A percentile compares a stretch with the other conserved stretches of the same genome.
Conservation (phyloP, 2,329 filamentous ascomycete genomes). For the Pestalotiopsis sp. region DNA sequence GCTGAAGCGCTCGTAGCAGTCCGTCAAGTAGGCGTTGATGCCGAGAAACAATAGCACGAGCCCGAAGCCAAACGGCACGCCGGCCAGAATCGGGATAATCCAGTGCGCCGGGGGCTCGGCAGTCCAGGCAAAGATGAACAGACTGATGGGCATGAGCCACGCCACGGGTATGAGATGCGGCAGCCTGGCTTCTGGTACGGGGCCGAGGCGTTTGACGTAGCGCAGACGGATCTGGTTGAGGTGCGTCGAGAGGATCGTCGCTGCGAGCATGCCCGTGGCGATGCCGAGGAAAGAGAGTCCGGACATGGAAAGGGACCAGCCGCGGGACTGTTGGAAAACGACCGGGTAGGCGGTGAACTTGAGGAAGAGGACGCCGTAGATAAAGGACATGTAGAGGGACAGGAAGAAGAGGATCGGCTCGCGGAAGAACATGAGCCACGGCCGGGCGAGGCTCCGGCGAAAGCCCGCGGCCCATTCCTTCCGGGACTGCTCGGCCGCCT, state of each 20-base stretch:
- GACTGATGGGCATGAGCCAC: constrained; percentile 4
- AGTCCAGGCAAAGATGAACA: constrained; percentile 14
- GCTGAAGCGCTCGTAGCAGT: constrained; percentile 55
- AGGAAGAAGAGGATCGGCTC: constrained; percentile 50
- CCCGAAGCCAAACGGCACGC: constrained; percentile 13
- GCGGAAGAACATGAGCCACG: constrained; percentile 45
- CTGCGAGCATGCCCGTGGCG: constrained; percentile 41
- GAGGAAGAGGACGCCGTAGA: constrained; percentile 49
- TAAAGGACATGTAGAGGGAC: constrained; percentile 46
- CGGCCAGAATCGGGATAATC: constrained; percentile 2
- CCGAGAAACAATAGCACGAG: constrained; percentile 24
- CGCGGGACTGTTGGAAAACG: constrained; percentile 44
- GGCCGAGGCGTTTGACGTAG: background rate
- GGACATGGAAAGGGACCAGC: constrained; percentile 42
- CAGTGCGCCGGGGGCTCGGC: constrained; percentile 7
- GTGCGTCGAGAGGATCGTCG: constrained; percentile 5
- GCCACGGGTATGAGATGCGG: constrained; percentile 7
- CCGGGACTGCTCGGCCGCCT: constrained; percentile 36
- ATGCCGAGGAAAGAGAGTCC: constrained; percentile 48
- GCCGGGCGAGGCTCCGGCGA: constrained; percentile 24
- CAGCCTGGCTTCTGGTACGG: constrained; percentile 9
- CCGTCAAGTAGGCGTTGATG: constrained; percentile 49
- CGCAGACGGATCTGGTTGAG: constrained; percentile 23
- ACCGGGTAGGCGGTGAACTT: constrained; percentile 50
- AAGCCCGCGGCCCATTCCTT: constrained; percentile 28